These are phyloP conservation scores for Sisymbrium altissimum DNA, from an alignment of 345 rosid species.

Conservation along the genomic window DNA sequence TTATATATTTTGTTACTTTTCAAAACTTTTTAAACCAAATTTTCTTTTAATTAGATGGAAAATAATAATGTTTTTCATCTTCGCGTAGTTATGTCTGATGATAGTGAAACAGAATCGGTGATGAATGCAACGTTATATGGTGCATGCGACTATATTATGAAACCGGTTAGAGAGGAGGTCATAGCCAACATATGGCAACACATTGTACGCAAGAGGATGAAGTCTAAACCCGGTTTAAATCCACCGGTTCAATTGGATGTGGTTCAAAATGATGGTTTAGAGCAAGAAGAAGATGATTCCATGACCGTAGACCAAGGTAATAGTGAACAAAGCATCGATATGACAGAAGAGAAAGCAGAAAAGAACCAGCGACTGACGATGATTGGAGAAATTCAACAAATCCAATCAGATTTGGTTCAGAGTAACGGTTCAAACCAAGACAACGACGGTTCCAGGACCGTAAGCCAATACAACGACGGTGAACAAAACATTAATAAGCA, in stretches of 20 bases:
- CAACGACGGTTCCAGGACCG: not conserved
- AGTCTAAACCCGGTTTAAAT: not conserved
- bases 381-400: not conserved
- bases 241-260: not conserved
- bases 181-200: slow-evolving; percentile 28
- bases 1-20: not conserved
- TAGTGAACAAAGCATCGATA: not conserved
- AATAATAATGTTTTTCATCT: not conserved
- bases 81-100: slow-evolving; percentile 24
- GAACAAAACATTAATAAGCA: not conserved
- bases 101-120: not conserved
- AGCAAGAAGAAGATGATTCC: not conserved
- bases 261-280: not conserved
- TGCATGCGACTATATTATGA: slow-evolving; percentile 17
- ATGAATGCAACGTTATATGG: slow-evolving; percentile 16
- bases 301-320: not conserved
- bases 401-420: not conserved
- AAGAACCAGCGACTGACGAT: not conserved
- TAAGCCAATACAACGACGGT: not conserved
- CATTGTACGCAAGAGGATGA: slow-evolving; percentile 18
- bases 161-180: slow-evolving; percentile 2
- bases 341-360: not conserved
- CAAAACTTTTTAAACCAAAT: not conserved
- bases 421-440: not conserved
- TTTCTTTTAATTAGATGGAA: not conserved